Percentiles rank a stretch among this genome's conserved stretches.
Conservation (phyloP, 257 asterid species). For the Ilex aquifolium region DNA sequence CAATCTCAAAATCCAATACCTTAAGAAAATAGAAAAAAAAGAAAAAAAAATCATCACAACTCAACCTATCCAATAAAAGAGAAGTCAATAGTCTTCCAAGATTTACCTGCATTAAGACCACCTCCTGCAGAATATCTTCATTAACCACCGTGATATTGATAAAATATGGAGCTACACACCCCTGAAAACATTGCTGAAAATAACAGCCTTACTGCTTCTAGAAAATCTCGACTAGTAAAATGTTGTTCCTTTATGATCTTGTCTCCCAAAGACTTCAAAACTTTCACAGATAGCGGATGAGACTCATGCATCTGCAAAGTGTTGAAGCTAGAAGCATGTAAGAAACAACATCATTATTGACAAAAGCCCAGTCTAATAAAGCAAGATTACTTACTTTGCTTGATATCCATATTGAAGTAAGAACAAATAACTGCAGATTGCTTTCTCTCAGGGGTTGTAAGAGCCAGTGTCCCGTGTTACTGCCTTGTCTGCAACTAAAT, state of each 20-base stretch:
- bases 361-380: slow-evolving; percentile 1
- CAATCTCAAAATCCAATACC: slow-evolving; percentile 18
- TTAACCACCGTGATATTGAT: slow-evolving; percentile 20
- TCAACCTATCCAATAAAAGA: background rate
- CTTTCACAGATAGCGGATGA: slow-evolving; percentile 49
- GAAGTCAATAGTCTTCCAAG: background rate
- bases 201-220: slow-evolving; percentile 64
- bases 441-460: slow-evolving; percentile 63
- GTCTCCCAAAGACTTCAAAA: slow-evolving; percentile 47
- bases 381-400: slow-evolving; percentile 53
- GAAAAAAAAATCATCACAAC: background rate
- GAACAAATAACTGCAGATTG: slow-evolving; percentile 83
- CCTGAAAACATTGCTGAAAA: slow-evolving; percentile 11
- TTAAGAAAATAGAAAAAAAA: background rate
- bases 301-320: slow-evolving; percentile 62
- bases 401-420: slow-evolving; percentile 76
- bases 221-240: slow-evolving; percentile 55
- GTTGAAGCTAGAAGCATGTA: slow-evolving; percentile 13
- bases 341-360: slow-evolving; percentile 2
- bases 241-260: slow-evolving; percentile 66
- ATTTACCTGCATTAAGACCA: slow-evolving; percentile 64
- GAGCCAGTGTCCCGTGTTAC: slow-evolving; percentile 47
- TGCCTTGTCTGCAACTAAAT: slow-evolving; percentile 15
- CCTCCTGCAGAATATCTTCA: slow-evolving; percentile 46
- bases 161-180: slow-evolving; percentile 16